A percentile compares a stretch with the other conserved stretches of the same genome.
Evolutionary conservation across 768 basidiomycete species (phyloP).

Genomic region (Suillus plorans): DNA sequence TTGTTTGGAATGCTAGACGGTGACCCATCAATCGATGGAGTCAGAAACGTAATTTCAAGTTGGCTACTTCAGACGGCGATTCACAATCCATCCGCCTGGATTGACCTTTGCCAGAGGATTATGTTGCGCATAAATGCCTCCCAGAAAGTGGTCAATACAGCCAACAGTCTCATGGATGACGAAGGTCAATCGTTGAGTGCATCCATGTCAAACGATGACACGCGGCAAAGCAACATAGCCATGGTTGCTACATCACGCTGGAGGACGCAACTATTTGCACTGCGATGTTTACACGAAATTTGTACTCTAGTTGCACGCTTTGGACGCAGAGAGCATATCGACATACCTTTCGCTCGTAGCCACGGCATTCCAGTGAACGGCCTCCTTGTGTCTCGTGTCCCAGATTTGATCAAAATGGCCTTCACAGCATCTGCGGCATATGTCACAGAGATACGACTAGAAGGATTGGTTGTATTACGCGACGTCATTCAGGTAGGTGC

Average conservation of each 20-base stretch:
- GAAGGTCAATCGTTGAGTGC: conserved; percentile 90
- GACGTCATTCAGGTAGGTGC: conserved; percentile 87
- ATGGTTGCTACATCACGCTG: conserved; percentile 74
- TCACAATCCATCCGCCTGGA: conserved; percentile 95
- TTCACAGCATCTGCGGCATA: conserved; percentile 97
- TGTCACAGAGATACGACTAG: conserved; percentile 91
- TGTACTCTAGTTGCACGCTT: conserved; percentile 72
- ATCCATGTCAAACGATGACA: conserved; percentile 36
- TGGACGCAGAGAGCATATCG: conserved; percentile 80
- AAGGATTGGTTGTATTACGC: conserved; percentile 83
- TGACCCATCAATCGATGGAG: conserved; percentile 90
- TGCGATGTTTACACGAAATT: conserved; percentile 89
- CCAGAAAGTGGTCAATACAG: conserved; percentile 68
- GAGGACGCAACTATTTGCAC: conserved; percentile 94
- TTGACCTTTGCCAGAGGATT: conserved; percentile 94
- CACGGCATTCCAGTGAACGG: conserved; percentile 57
- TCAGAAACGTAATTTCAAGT: conserved; percentile 86
- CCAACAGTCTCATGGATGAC: conserved; percentile 70
- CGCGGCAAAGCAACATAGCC: conserved; percentile 32
- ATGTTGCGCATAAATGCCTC: conserved; percentile 92
- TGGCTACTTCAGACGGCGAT: conserved; percentile 96
- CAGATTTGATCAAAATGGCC: conserved; percentile 96
- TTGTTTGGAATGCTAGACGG: conserved; percentile 95
- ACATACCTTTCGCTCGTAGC: conserved; percentile 66
- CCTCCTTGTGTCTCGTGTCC: conserved; percentile 80